Evolutionary conservation across 2,329 filamentous ascomycete species (phyloP).

Genomic region (Neofusicoccum sp.): DNA sequence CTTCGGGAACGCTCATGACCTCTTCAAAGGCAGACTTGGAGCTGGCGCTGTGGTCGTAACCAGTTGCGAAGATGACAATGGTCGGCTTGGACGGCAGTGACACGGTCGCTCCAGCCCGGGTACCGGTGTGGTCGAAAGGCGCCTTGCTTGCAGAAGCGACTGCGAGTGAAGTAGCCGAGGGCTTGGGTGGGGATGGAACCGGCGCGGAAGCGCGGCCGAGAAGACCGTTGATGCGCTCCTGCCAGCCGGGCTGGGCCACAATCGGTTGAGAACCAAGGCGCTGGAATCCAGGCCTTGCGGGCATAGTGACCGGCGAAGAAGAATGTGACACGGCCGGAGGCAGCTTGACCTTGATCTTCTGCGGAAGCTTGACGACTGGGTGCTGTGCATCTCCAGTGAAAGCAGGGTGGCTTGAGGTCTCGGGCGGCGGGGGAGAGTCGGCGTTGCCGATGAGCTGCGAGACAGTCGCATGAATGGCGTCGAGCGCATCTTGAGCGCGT

Average conservation of each 20-base stretch:
- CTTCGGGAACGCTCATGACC: constrained; percentile 15
- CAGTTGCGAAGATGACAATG: not conserved
- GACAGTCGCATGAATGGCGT: constrained; percentile 1
- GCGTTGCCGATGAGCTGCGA: constrained; percentile 6
- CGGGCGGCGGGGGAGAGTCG: constrained; percentile 61
- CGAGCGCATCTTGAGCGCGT: constrained; percentile 3
- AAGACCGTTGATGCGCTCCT: constrained; percentile 78
- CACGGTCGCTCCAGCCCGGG: constrained; percentile 1
- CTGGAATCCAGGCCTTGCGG: constrained; percentile 25
- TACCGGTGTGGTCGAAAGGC: not conserved
- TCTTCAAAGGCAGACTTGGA: constrained; percentile 16
- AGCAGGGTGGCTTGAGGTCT: constrained; percentile 69
- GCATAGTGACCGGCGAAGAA: constrained; percentile 42
- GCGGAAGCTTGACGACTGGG: constrained; percentile 69
- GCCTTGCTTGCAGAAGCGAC: constrained; percentile 14
- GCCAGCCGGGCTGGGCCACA: constrained; percentile 58
- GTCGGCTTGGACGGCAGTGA: constrained; percentile 9
- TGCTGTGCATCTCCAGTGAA: constrained; percentile 65
- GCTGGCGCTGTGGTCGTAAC: not conserved
- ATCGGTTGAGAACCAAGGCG: constrained; percentile 38
- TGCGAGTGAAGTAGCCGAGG: not conserved
- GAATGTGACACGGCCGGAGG: constrained; percentile 57
- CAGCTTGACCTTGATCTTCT: constrained; percentile 74
- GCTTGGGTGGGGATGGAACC: constrained; percentile 9
- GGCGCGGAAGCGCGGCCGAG: constrained; percentile 32